Evolutionary conservation across 441 rosid genomes (phyloP).

Genomic region (Iberis amara): DNA sequence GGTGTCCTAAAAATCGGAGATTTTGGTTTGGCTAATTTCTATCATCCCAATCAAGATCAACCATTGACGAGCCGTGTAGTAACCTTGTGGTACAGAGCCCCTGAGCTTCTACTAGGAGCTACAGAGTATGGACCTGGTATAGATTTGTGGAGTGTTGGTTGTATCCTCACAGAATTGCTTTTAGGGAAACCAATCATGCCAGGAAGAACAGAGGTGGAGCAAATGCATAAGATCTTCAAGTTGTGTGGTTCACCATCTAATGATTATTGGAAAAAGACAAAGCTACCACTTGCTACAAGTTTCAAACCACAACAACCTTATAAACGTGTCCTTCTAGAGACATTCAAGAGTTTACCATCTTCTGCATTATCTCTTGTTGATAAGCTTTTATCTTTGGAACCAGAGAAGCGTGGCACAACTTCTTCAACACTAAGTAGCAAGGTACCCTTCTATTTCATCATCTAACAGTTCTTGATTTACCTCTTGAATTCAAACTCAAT

Average conservation of each 20-base stretch:
- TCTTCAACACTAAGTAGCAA: conserved; percentile 56
- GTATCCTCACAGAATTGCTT: conserved; percentile 76
- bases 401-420: conserved; percentile 58
- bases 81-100: conserved; percentile 93
- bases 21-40: conserved; percentile 71
- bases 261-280: conserved; percentile 64
- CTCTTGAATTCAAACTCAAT: neutral
- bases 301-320: conserved; percentile 78
- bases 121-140: conserved; percentile 73
- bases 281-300: conserved; percentile 61
- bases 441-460: conserved; percentile 34
- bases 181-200: conserved; percentile 94
- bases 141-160: conserved; percentile 91
- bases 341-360: conserved; percentile 53
- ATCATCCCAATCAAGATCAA: conserved; percentile 50
- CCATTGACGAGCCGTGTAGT: conserved; percentile 90
- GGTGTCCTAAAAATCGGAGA: conserved; percentile 90
- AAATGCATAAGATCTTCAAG: conserved; percentile 88
- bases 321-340: conserved; percentile 48
- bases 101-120: conserved; percentile 94
- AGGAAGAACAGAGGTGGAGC: conserved; percentile 99
- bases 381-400: conserved; percentile 66
- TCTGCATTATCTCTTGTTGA: conserved; percentile 61
- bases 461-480: conserved; percentile 8
- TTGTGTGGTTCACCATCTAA: conserved; percentile 83